These are phyloP conservation scores for Arctium minus DNA, from an alignment of 129 eudicot genomes.

Conservation along the genomic window DNA sequence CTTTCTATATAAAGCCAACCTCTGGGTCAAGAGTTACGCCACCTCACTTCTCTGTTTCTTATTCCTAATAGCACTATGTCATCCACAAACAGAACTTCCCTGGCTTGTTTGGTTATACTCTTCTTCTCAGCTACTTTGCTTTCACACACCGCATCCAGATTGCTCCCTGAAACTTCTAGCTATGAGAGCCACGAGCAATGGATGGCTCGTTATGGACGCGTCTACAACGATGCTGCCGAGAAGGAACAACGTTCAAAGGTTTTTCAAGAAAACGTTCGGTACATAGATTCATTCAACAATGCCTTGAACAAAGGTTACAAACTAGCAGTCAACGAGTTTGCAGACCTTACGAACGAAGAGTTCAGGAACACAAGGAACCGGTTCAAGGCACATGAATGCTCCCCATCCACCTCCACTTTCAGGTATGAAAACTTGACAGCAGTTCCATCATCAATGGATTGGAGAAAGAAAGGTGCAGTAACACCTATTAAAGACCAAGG, in stretches of 20 bases:
- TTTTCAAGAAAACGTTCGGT: slow-evolving; percentile 2
- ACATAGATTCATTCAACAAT: slow-evolving; percentile 11
- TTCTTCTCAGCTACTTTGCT: neutral
- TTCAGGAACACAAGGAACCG: slow-evolving; percentile 10
- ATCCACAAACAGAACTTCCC: neutral
- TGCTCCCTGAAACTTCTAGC: slow-evolving; percentile 18
- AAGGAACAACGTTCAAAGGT: slow-evolving; percentile 8
- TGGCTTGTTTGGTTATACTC: neutral
- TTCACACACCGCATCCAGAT: slow-evolving; percentile 8
- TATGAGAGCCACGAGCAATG: slow-evolving; percentile 23
- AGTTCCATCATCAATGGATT: slow-evolving; percentile 23
- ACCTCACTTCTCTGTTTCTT: neutral
- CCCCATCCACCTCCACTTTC: slow-evolving; percentile 10
- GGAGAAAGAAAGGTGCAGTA: slow-evolving; percentile 21
- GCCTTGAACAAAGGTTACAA: neutral
- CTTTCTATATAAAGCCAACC: neutral
- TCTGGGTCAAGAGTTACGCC: neutral
- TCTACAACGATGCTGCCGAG: slow-evolving; percentile 8
- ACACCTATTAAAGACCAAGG: slow-evolving; percentile 36
- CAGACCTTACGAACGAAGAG: slow-evolving; percentile 24
- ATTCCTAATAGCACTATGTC: neutral
- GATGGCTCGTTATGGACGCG: slow-evolving; percentile 33
- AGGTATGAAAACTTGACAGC: slow-evolving; percentile 13
- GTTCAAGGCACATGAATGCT: slow-evolving; percentile 17
- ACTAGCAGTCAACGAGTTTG: slow-evolving; percentile 14